phyloP scores from a whole-genome alignment of 2,329 filamentous ascomycete genomes.

The Xylariaceae sp. region DNA sequence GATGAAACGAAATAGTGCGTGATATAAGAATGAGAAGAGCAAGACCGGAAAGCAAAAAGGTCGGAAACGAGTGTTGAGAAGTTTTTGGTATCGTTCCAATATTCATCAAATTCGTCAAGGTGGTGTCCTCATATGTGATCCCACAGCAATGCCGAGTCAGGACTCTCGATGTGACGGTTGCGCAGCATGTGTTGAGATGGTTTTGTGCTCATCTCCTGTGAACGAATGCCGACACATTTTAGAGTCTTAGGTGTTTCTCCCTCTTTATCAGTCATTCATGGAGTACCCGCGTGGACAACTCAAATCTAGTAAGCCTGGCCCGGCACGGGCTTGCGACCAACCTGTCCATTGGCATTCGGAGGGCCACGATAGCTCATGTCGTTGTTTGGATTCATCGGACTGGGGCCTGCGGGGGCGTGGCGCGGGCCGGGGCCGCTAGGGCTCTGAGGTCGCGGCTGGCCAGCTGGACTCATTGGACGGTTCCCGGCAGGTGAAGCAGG shows the following conservation, averaged over 20 bases:
- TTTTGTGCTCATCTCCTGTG: conserved; percentile 2
- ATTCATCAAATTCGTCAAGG: conserved; percentile 30
- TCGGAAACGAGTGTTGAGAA: conserved; percentile 37
- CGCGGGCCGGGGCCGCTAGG: conserved; percentile 41
- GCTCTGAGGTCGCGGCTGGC: conserved; percentile 35
- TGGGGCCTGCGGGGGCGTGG: conserved; percentile 44
- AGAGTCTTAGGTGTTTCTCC: neutral
- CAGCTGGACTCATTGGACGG: conserved; percentile 17
- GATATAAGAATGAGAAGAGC: conserved; percentile 20
- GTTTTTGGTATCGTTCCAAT: conserved; percentile 26
- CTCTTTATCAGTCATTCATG: too few relatives aligned
- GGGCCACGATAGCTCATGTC: conserved; percentile 28
- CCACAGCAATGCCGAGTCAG: too few relatives aligned
- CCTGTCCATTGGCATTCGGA: conserved; percentile 38
- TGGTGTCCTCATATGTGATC: neutral
- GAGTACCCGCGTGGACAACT: too few relatives aligned
- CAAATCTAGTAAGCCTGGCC: conserved; percentile 47
- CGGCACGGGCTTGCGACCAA: conserved; percentile 56
- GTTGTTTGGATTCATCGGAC: conserved; percentile 45
- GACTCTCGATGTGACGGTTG: too few relatives aligned
- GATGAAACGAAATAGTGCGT: conserved; percentile 14
- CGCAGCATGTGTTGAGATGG: neutral
- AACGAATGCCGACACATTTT: neutral
- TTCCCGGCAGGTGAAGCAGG: conserved; percentile 23
- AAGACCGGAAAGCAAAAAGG: conserved; percentile 20